Base-by-base conservation (phyloP, 345 rosid species). In the Ceriops tagal region DNA sequence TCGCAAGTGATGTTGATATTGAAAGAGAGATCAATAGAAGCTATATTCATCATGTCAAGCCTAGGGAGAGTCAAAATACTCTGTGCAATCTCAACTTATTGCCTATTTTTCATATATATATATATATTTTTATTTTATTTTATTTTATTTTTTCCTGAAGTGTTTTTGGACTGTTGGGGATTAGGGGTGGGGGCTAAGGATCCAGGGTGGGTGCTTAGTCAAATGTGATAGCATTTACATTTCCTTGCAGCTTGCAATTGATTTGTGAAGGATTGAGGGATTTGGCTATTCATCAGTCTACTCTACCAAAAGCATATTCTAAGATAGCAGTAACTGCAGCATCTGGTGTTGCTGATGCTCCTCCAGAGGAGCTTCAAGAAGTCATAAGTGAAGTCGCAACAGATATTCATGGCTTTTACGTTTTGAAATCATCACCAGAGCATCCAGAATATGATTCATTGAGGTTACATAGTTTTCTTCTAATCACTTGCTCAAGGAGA, bases 261-360 rank as follows among this genome's bases (percentile, higher is more conserved):
- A 84, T 93, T 53, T 78, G 86, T 74, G 85, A 86, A 81, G 78
- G 85, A 46, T 82, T 92, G 75, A 73, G 90, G 71, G 89, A 84
- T 64, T 71, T 81, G 83, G 96, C 93, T 19, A 73, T 95, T 69
- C 77, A 86, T 58, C 82, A 79, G 74, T 77, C 89, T 49, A 67
- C 78, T 68, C 83, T 77, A 73, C 96, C 90, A 9, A 93, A 87
- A 77, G 88, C 81, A 49, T 95, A 87, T 84, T 71, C 88, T 61
- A 85, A 83, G 67, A 81, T 81, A 81, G 82, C 75, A 43, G 53
- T 65, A 58, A 73, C 71, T 65, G 85, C 89, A 51, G 97, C 92
- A 39, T 49, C 71, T 62, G 95, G 84, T 71, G 16, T 43, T 43
- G 87, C 84, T 46, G 90, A 88, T 60, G 85, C 89, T 72, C 78